phyloP scores from a whole-genome alignment of 2,329 filamentous ascomycete species.

The Aspergillus sp. region DNA sequence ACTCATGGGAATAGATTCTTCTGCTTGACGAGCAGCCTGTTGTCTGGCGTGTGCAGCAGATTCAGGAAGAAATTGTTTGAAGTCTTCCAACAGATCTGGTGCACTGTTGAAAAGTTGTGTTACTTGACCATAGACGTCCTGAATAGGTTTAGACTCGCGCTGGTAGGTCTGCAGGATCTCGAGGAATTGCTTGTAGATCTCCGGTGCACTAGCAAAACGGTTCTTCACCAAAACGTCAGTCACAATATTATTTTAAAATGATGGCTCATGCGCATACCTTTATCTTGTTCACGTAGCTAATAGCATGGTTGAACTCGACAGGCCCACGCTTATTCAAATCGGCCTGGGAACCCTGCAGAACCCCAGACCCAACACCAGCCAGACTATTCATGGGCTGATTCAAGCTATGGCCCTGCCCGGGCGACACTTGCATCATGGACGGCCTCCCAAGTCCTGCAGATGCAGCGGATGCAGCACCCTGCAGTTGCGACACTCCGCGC shows the following conservation, averaged over 20 bases:
- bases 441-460: slow-evolving; percentile 40
- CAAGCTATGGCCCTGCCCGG: slow-evolving; percentile 36
- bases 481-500: slow-evolving; percentile 55
- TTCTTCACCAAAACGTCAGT: no score
- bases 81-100: slow-evolving; percentile 90
- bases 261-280: slow-evolving; percentile 56
- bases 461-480: slow-evolving; percentile 55
- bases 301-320: slow-evolving; percentile 98
- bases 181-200: slow-evolving; percentile 98
- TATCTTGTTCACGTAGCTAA: slow-evolving; percentile 99
- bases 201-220: slow-evolving; percentile 88
- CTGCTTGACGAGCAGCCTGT: slow-evolving; percentile 49
- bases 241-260: no score
- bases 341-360: slow-evolving; percentile 43
- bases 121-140: slow-evolving; percentile 95
- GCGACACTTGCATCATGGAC: slow-evolving; percentile 40
- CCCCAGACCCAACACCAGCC: slow-evolving; percentile 53
- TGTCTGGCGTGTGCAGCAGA: slow-evolving; percentile 63
- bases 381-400: slow-evolving; percentile 48
- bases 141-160: slow-evolving; percentile 93
- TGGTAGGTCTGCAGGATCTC: slow-evolving; percentile 98
- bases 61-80: slow-evolving; percentile 96
- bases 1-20: slow-evolving; percentile 60
- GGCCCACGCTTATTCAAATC: slow-evolving; percentile 76
- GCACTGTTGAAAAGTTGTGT: slow-evolving; percentile 88